phyloP scores from a whole-genome alignment of 2,329 filamentous ascomycete genomes.

The Cladosporium oxysporum region DNA sequence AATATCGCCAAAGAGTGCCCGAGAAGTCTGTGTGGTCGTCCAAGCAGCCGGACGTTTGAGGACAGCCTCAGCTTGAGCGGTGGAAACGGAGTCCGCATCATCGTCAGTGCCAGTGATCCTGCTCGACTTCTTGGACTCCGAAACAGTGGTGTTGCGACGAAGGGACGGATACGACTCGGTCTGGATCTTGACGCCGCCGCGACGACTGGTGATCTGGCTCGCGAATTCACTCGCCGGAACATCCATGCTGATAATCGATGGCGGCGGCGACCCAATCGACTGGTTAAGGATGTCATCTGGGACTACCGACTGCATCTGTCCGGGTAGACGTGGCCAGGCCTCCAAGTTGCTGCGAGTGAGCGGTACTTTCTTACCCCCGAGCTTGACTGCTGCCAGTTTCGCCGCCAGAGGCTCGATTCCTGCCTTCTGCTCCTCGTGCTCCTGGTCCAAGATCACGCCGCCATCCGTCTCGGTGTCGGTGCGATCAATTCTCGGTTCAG shows the following conservation, averaged over 20 bases:
- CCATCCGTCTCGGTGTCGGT: slow-evolving; percentile 29
- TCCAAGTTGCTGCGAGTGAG: slow-evolving; percentile 12
- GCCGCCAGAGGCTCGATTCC: slow-evolving; percentile 23
- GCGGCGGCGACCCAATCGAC: slow-evolving; percentile 13
- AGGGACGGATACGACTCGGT: slow-evolving; percentile 10
- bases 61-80: background rate
- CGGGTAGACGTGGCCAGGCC: slow-evolving; percentile 25
- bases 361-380: slow-evolving; percentile 6
- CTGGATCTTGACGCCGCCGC: slow-evolving; percentile 23
- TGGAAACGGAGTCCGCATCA: slow-evolving; percentile 12
- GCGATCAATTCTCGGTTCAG: slow-evolving; percentile 28
- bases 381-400: slow-evolving; percentile 21
- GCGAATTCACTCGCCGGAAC: slow-evolving; percentile 9
- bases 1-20: slow-evolving; percentile 40
- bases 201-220: slow-evolving; percentile 23
- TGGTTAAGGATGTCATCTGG: slow-evolving; percentile 1
- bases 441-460: slow-evolving; percentile 25
- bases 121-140: background rate
- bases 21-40: slow-evolving; percentile 23
- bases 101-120: slow-evolving; percentile 4
- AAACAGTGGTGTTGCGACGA: background rate
- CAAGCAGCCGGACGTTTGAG: slow-evolving; percentile 20
- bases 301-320: slow-evolving; percentile 14
- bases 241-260: slow-evolving; percentile 13
- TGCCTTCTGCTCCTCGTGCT: slow-evolving; percentile 23